Evolutionary conservation across 345 rosid species (phyloP).

Genomic region (Corchorus olitorius): DNA sequence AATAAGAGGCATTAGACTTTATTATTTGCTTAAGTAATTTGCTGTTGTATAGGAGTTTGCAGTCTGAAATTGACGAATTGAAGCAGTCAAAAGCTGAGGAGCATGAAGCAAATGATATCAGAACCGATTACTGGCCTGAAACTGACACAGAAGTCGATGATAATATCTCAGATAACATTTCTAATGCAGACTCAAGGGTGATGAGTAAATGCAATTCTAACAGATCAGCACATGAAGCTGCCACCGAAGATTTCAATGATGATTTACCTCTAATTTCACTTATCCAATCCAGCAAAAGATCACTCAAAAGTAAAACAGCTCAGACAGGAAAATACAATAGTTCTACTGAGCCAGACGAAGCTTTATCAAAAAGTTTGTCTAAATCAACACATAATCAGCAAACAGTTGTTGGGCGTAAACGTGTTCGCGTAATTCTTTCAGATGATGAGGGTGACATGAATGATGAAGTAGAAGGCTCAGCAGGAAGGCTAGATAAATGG

Average conservation of each 20-base stretch:
- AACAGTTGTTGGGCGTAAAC: conserved; percentile 63
- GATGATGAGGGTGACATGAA: conserved; percentile 80
- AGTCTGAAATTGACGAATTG: conserved; percentile 57
- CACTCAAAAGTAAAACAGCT: conserved; percentile 35
- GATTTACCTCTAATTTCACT: conserved; percentile 69
- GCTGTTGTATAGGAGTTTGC: conserved; percentile 61
- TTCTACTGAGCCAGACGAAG: conserved; percentile 31
- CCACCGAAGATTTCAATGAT: conserved; percentile 50
- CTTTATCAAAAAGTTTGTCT: conserved; percentile 38
- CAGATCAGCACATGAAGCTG: conserved; percentile 35
- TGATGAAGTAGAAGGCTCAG: conserved; percentile 39
- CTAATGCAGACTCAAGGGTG: conserved; percentile 40
- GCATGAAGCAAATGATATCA: conserved; percentile 36
- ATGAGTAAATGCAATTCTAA: conserved; percentile 41
- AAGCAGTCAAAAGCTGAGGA: conserved; percentile 46
- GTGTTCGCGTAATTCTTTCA: conserved; percentile 68
- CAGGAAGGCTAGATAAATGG: conserved; percentile 29
- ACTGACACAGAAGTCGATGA: conserved; percentile 81
- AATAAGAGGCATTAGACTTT: not conserved
- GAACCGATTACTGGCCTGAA: conserved; percentile 72
- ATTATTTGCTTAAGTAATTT: conserved; percentile 19
- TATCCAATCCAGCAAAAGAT: conserved; percentile 42
- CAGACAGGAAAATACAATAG: conserved; percentile 31
- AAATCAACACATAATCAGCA: conserved; percentile 46
- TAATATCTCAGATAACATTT: conserved; percentile 41